Evolutionary conservation across 108 stramenopile genomes (phyloP).

Genomic region (Aurantiochytrium sp.): DNA sequence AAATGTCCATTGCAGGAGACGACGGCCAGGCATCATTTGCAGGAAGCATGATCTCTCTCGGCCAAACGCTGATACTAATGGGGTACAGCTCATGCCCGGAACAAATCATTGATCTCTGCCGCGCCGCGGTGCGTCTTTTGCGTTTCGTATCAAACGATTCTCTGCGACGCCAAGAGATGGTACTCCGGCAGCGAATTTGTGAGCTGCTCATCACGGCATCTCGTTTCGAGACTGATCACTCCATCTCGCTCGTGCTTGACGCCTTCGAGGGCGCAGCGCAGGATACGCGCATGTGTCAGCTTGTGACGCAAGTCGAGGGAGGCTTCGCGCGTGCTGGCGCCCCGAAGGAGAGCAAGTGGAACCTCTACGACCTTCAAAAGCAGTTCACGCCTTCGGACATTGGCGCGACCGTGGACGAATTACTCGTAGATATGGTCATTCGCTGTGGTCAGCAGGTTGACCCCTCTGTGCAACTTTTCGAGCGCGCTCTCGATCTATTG

Average conservation of each 20-base stretch:
- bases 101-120: neutral
- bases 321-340: neutral
- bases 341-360: neutral
- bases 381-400: neutral
- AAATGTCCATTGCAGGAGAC: neutral
- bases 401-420: neutral
- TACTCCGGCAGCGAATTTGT: neutral
- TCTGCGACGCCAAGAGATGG: neutral
- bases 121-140: neutral
- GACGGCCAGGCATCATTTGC: neutral
- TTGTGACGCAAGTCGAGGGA: neutral
- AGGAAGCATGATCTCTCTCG: neutral
- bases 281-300: neutral
- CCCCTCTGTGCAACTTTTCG: neutral
- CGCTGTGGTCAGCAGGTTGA: neutral
- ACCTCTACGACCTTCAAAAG: neutral
- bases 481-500: neutral
- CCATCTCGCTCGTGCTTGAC: neutral
- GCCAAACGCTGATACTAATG: neutral
- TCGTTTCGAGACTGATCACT: neutral
- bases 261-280: neutral
- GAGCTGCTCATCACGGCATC: neutral
- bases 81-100: neutral
- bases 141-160: neutral
- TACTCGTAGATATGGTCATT: neutral